Base-by-base conservation (phyloP, 2,329 filamentous ascomycete species). In the Xylaria sp. region DNA sequence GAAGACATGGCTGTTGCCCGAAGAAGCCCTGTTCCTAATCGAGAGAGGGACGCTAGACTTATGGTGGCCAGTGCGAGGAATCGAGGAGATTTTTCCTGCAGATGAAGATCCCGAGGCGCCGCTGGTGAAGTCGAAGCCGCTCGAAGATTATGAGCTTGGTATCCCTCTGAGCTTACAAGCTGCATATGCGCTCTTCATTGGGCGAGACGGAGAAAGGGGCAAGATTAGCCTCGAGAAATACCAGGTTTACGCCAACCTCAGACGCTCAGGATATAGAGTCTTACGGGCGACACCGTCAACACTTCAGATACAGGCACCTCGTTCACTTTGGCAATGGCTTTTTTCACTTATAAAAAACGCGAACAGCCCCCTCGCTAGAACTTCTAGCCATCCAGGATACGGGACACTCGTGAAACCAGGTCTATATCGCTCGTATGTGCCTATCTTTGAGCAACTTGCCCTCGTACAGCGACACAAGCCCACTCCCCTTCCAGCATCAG, bases 131-230 rank as follows among this genome's bases (percentile, higher is more conserved):
- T 59, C 53, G 46, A 54, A 59, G 64, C 63, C 20, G 74, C 76
- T 20, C 69, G 75, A 74, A 38, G 88, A 89, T 42, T 85, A 86
- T 66, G 87, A 89, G 6, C 81, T 86, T 4, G 92, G 91, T 0
- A 80, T 96, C n/a, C 94, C 95, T 0, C 90, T 99, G 84, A 97
- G 93, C 79, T 82, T 98, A 46, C 93, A 98, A 79, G 94, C 92
- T 6, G 94, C 94, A 0, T 98, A 98, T 82, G 88, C 94, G 5
- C 87, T 93, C 26, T 89, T 97, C 62, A 87, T 97, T 71, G 93
- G 93, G 1, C 83, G 87, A 28, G 90, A 93, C 57, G 86, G 83
- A 5, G 86, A 89, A 69, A 79, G 81, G 49, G 88, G 89, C 42
- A 89, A 87, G 78, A 81, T 89, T 36, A 84, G 85, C 10, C 83